Conservation (phyloP, 768 basidiomycete species). For the Exidia glandulosa region DNA sequence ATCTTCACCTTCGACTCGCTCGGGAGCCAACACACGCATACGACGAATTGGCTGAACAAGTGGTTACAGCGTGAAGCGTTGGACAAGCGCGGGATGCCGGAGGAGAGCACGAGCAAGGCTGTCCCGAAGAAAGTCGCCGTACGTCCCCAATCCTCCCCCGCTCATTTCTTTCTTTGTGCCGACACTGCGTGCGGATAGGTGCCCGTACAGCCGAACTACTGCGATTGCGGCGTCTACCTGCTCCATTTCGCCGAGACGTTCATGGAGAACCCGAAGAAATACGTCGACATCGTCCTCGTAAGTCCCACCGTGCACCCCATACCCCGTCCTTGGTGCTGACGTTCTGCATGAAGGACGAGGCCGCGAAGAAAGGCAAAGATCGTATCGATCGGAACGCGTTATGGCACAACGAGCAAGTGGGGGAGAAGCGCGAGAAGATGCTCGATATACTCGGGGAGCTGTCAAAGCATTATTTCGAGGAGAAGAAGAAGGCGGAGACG, state of each 20-base stretch:
- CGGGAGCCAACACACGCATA: constrained; percentile 57
- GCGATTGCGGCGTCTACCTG: constrained; percentile 88
- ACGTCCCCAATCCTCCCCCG: not conserved
- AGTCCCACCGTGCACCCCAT: not conserved
- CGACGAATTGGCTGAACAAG: constrained; percentile 41
- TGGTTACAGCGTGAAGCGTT: constrained; percentile 73
- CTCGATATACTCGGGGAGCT: constrained; percentile 30
- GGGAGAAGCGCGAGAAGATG: constrained; percentile 7
- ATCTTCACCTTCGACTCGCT: constrained; percentile 90
- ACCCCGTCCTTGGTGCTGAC: not conserved
- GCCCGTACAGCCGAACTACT: constrained; percentile 78
- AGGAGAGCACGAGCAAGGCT: constrained; percentile 26
- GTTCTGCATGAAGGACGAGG: not conserved
- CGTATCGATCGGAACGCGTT: constrained; percentile 2
- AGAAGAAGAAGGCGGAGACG: constrained; percentile 31
- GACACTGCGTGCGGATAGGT: constrained; percentile 37
- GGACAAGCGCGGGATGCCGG: constrained; percentile 43
- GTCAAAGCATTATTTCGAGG: constrained; percentile 29
- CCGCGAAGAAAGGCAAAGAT: constrained; percentile 1
- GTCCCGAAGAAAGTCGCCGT: constrained; percentile 44
- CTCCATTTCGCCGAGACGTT: constrained; percentile 78
- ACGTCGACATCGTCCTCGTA: constrained; percentile 38
- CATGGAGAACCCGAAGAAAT: constrained; percentile 46
- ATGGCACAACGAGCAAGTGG: constrained; percentile 9
- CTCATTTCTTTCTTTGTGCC: not conserved